Evolutionary conservation across 139 green algal genomes (phyloP).

Genomic region (Picochlorum sp.): DNA sequence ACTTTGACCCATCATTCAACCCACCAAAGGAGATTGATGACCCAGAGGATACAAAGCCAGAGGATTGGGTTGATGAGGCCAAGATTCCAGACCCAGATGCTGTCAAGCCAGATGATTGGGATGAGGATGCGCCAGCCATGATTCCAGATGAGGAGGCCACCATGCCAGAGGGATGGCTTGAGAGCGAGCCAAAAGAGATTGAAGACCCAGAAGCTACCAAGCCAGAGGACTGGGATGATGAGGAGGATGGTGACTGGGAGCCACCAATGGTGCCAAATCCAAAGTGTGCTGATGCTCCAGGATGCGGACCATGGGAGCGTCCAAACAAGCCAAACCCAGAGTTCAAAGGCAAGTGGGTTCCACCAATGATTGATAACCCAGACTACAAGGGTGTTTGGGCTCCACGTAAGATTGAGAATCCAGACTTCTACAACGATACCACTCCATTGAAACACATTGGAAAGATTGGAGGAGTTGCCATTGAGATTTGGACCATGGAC

Average conservation of each 20-base stretch:
- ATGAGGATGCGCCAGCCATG: constrained; percentile 57
- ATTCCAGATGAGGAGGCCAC: constrained; percentile 68
- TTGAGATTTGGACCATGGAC: constrained; percentile 89
- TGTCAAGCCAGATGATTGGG: constrained; percentile 82
- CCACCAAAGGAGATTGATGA: constrained; percentile 72
- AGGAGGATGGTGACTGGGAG: constrained; percentile 90
- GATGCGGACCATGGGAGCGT: constrained; percentile 81
- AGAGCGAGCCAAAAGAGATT: constrained; percentile 73
- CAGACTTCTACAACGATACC: constrained; percentile 50
- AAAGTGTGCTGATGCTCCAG: constrained; percentile 59
- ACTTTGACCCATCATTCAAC: constrained; percentile 72
- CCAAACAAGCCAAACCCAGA: constrained; percentile 80
- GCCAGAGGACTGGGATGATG: constrained; percentile 92
- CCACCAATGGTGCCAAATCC: constrained; percentile 66
- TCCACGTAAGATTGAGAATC: constrained; percentile 69
- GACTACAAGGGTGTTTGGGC: constrained; percentile 78
- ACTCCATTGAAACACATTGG: constrained; percentile 53
- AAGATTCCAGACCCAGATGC: constrained; percentile 77
- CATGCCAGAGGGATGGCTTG: constrained; percentile 87
- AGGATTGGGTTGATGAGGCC: constrained; percentile 64
- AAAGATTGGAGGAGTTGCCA: constrained; percentile 50
- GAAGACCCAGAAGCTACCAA: constrained; percentile 63
- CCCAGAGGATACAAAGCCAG: constrained; percentile 74
- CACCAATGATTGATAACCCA: constrained; percentile 82
- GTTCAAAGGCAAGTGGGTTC: constrained; percentile 82